These are phyloP conservation scores for Cystobasidium pallidum DNA, from an alignment of 1,284 basidiomycete genomes.

Conservation along the genomic window DNA sequence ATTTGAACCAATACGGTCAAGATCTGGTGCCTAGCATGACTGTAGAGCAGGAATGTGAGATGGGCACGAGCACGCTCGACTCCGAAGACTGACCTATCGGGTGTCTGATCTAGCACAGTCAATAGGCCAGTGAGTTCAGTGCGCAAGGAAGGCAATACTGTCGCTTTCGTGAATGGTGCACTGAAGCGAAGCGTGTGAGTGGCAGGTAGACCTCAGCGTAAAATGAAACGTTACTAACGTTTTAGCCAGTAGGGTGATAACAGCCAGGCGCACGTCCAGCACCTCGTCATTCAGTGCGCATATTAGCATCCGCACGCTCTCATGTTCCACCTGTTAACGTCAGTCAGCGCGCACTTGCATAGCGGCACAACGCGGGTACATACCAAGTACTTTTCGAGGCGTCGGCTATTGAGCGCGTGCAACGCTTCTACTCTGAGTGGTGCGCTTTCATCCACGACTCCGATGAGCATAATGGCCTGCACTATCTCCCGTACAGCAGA, in stretches of 20 bases:
- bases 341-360: background rate
- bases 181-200: background rate
- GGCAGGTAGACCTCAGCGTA: background rate
- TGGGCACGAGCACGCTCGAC: background rate
- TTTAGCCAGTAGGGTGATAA: constrained; percentile 26
- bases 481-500: constrained; percentile 20
- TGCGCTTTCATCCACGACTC: constrained; percentile 17
- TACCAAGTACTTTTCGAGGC: constrained; percentile 29
- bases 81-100: background rate
- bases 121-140: constrained; percentile 41
- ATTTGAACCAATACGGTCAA: constrained; percentile 36
- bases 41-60: background rate
- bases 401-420: background rate
- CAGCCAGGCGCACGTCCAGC: constrained; percentile 9
- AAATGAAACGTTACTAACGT: constrained; percentile 1
- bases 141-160: constrained; percentile 28
- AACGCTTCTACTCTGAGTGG: constrained; percentile 13
- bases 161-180: constrained; percentile 1
- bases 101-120: constrained; percentile 38
- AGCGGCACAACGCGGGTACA: background rate
- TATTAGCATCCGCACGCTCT: constrained; percentile 29
- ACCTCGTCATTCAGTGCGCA: constrained; percentile 36
- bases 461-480: constrained; percentile 29
- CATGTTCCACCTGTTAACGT: constrained; percentile 9
- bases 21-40: constrained; percentile 18